Evolutionary conservation across 1,284 basidiomycete species (phyloP).

Genomic region (Filobasidium uniguttulatum): DNA sequence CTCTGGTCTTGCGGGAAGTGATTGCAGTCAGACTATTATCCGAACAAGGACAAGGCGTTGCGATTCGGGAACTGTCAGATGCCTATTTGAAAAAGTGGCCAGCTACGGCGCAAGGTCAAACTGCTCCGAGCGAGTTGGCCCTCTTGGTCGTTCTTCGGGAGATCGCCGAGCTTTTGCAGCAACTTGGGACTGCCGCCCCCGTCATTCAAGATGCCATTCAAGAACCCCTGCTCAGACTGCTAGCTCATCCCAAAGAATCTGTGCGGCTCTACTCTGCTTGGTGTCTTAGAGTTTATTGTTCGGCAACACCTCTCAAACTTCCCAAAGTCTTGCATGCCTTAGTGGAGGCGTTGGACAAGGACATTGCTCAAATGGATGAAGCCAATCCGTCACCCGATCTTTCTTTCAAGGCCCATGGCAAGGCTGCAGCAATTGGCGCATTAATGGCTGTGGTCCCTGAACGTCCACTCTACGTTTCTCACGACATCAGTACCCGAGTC

Average conservation of each 20-base stretch:
- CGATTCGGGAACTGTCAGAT: slow-evolving; percentile 71
- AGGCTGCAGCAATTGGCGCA: slow-evolving; percentile 74
- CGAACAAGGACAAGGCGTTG: slow-evolving; percentile 83
- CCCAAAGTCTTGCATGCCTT: slow-evolving; percentile 62
- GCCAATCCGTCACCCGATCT: slow-evolving; percentile 62
- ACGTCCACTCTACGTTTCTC: slow-evolving; percentile 84
- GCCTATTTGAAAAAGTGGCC: slow-evolving; percentile 83
- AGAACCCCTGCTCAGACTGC: slow-evolving; percentile 70
- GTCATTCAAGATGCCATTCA: slow-evolving; percentile 77
- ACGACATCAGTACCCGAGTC: slow-evolving; percentile 80
- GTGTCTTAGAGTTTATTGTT: slow-evolving; percentile 79
- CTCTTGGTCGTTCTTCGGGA: slow-evolving; percentile 69
- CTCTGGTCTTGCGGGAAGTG: slow-evolving; percentile 66
- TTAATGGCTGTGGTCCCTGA: slow-evolving; percentile 74
- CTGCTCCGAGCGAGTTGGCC: slow-evolving; percentile 54
- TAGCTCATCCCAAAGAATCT: slow-evolving; percentile 74
- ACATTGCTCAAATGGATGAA: slow-evolving; percentile 42
- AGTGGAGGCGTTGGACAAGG: slow-evolving; percentile 55
- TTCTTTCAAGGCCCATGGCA: slow-evolving; percentile 61
- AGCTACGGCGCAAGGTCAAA: slow-evolving; percentile 72
- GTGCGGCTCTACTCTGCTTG: slow-evolving; percentile 76
- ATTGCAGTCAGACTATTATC: slow-evolving; percentile 76
- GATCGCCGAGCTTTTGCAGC: slow-evolving; percentile 68
- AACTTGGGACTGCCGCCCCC: slow-evolving; percentile 81
- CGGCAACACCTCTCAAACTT: slow-evolving; percentile 69